These are phyloP conservation scores for Sporothrix pseudoabietina DNA, from an alignment of 2,329 filamentous ascomycete species.

Conservation along the genomic window DNA sequence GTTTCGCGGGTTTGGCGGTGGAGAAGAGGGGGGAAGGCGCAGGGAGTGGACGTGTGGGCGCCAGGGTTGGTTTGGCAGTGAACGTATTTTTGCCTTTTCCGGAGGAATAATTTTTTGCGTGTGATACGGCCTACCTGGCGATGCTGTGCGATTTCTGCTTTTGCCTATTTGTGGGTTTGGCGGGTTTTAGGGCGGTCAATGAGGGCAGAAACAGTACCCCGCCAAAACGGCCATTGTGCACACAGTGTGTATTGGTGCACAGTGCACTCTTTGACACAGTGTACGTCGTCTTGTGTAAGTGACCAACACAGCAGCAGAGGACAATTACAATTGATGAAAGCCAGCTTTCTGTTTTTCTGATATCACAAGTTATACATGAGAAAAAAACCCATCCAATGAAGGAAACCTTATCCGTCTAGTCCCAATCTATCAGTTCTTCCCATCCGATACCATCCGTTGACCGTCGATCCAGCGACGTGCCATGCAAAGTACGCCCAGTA, in stretches of 20 bases:
- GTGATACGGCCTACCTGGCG: slow-evolving; percentile 1
- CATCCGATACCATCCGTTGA: neutral
- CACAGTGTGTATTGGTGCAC: neutral
- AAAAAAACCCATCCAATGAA: neutral
- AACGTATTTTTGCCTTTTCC: slow-evolving; percentile 29
- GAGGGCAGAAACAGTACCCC: slow-evolving; percentile 15
- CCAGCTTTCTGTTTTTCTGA: slow-evolving; percentile 11
- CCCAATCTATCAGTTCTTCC: neutral
- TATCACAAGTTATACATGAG: neutral
- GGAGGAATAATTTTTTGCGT: slow-evolving; percentile 31
- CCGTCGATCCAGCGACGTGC: slow-evolving; percentile 13
- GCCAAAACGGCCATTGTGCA: neutral
- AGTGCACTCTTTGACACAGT: neutral
- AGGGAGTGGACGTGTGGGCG: neutral
- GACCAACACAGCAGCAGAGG: neutral
- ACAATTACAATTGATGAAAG: neutral
- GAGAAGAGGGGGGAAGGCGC: neutral
- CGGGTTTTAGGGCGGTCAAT: slow-evolving; percentile 20
- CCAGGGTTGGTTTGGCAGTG: slow-evolving; percentile 15
- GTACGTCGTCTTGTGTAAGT: neutral
- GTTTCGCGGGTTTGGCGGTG: slow-evolving; percentile 23
- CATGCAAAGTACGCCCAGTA: neutral
- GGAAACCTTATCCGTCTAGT: neutral
- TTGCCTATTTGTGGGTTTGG: slow-evolving; percentile 29
- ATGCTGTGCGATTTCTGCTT: slow-evolving; percentile 29